Evolutionary conservation across 139 green algal species (phyloP).

Genomic region (Chlamydomonas sp.): DNA sequence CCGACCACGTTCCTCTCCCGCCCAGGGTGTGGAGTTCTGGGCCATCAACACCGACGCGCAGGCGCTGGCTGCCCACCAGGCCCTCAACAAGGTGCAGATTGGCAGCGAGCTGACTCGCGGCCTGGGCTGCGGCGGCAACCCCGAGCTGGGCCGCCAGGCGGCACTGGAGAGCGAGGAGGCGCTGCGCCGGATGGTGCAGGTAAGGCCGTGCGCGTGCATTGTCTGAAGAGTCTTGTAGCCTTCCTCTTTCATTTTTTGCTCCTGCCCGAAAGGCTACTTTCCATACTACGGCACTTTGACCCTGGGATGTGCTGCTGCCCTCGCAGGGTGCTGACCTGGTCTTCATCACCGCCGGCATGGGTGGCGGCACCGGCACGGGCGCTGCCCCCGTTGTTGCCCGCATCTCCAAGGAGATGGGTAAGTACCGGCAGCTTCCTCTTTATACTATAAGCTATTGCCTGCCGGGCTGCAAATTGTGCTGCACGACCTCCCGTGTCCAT

Average conservation of each 20-base stretch:
- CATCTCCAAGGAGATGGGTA: constrained; percentile 76
- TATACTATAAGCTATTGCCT: too few species aligned
- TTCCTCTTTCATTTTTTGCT: neutral
- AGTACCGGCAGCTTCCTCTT: neutral
- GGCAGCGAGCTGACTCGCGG: constrained; percentile 90
- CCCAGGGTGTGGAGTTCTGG: constrained; percentile 93
- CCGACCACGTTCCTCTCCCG: neutral
- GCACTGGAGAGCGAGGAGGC: constrained; percentile 89
- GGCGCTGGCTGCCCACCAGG: constrained; percentile 87
- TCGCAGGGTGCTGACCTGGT: constrained; percentile 73
- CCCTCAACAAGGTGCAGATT: constrained; percentile 94
- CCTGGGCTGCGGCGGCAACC: constrained; percentile 92
- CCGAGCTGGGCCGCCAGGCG: constrained; percentile 88
- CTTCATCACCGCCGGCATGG: constrained; percentile 96
- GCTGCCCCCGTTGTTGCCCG: constrained; percentile 91
- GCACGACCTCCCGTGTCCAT: neutral
- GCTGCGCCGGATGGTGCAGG: constrained; percentile 66
- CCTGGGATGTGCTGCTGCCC: too few species aligned
- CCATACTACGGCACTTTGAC: too few species aligned
- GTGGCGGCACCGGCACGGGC: constrained; percentile 92
- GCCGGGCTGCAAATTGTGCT: too few species aligned
- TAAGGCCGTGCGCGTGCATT: neutral
- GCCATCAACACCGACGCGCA: constrained; percentile 97
- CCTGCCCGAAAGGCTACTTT: too few species aligned
- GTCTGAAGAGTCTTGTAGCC: neutral